phyloP scores from a whole-genome alignment of 1,139 yeast genomes.

The Yamadazyma sp. region DNA sequence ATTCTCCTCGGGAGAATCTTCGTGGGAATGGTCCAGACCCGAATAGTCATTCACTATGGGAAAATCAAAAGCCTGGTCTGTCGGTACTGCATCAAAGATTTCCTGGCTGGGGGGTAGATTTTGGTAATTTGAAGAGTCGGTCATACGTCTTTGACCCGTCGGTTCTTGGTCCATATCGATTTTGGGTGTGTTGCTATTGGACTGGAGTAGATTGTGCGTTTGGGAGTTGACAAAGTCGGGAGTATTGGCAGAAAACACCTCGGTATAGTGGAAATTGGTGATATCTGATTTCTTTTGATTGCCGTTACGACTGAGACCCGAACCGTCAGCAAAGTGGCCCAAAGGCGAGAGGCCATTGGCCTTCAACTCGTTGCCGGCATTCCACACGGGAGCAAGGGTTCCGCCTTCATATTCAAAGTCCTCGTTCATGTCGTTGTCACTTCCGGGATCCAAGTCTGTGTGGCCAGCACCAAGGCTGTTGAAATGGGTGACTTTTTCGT shows the following conservation, averaged over 20 bases:
- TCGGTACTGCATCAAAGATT: conserved; percentile 12
- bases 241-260: conserved; percentile 27
- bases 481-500: background rate
- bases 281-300: conserved; percentile 13
- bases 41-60: conserved; percentile 19
- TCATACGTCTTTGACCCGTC: background rate
- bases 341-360: conserved; percentile 25
- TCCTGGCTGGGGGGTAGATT: conserved; percentile 8
- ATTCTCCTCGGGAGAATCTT: conserved; percentile 13
- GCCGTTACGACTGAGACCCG: conserved; percentile 20
- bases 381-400: conserved; percentile 20
- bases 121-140: background rate
- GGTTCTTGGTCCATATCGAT: conserved; percentile 3
- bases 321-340: conserved; percentile 26
- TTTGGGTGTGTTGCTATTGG: conserved; percentile 4
- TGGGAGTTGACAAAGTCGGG: conserved; percentile 31
- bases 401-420: conserved; percentile 12
- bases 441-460: conserved; percentile 11
- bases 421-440: conserved; percentile 16
- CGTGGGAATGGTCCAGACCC: conserved; percentile 17
- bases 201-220: conserved; percentile 20
- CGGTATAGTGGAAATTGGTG: conserved; percentile 18
- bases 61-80: conserved; percentile 18
- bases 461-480: background rate
- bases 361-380: conserved; percentile 18